Base-by-base conservation (phyloP, 2,329 filamentous ascomycete species). In the Epichloe uncinata region DNA sequence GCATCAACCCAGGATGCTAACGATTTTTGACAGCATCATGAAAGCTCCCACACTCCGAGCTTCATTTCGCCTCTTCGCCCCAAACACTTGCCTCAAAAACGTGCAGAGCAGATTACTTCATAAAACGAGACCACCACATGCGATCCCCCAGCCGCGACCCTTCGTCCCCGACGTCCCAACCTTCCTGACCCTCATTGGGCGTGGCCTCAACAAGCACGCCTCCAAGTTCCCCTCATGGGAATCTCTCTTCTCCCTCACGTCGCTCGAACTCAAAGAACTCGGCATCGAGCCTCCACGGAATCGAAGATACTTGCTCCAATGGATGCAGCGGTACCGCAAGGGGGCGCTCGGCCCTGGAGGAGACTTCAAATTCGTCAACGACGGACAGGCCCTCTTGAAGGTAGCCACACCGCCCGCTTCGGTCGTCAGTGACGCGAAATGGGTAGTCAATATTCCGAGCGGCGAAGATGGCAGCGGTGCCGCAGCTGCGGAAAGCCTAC, bases 191-290 rank as follows among this genome's bases (percentile, higher is more conserved):
- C 75, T 96, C 52, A 96, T 97, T 68, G 93, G 93, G 58, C 90
- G 93, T 55, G 83, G 83, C 59, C 81, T 96, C 60, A 82, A 78
- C 61, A 81, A 85, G 62, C 87, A 96, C 71, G 79, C 85, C 45
- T 74, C 79, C 68, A 97, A 97, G 68, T 87, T 98, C 59, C 81
- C 86, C 2, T 84, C 85, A 11, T 97, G 93, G 93, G 85, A 93
- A 48, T 79, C 87, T 5, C 80, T 98, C 43, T 97, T 97, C 75
- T 82, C 82, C 43, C 74, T 93, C 55, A 82, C 80, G 20, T 88
- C 87, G 16, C 66, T 74, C 42, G 82, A 97, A 68, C 75, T 98
- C 56, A 81, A 82, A 56, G 83, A 91, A 58, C 75, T 93, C 16
- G 91, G 93, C 50, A 76, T 97, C 54, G 91, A 97, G 65, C 88